These are phyloP conservation scores for Corrigiola litoralis DNA, from an alignment of 179 eudicot genomes.

Conservation along the genomic window DNA sequence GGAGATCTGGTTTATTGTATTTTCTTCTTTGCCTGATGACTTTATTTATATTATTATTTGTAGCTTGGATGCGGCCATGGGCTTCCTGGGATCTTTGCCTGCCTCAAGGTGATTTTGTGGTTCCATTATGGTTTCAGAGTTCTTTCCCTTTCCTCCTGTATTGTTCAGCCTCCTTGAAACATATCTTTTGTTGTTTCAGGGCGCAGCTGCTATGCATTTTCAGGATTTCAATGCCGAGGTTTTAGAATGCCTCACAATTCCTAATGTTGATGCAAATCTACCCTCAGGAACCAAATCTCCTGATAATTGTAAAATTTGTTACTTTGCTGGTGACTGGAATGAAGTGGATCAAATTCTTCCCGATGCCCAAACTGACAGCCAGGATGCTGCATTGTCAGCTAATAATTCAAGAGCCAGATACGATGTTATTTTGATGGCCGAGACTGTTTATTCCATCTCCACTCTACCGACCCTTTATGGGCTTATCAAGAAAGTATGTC, in stretches of 20 bases:
- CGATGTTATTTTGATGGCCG: constrained; percentile 96
- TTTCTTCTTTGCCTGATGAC: background rate
- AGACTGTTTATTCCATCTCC: constrained; percentile 63
- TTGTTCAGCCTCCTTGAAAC: background rate
- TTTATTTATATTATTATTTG: constrained; percentile 6
- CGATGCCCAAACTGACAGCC: constrained; percentile 21
- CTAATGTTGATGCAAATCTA: constrained; percentile 72
- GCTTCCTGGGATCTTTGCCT: constrained; percentile 88
- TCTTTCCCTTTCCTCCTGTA: background rate
- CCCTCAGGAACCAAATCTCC: constrained; percentile 12
- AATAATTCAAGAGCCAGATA: constrained; percentile 38
- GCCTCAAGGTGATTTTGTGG: constrained; percentile 57
- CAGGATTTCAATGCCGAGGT: constrained; percentile 97
- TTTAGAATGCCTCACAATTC: constrained; percentile 72
- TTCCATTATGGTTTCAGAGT: background rate
- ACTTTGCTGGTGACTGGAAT: constrained; percentile 92
- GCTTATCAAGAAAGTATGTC: constrained; percentile 67
- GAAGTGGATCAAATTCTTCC: constrained; percentile 62
- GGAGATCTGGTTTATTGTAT: background rate
- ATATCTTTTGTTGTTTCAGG: constrained; percentile 39
- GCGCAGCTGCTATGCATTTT: constrained; percentile 73
- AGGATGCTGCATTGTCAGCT: constrained; percentile 19
- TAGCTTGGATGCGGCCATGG: constrained; percentile 99
- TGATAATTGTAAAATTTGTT: constrained; percentile 42
- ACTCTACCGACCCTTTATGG: constrained; percentile 60